Conservation (phyloP, 345 rosid species). For the Eucalyptus caleyi region DNA sequence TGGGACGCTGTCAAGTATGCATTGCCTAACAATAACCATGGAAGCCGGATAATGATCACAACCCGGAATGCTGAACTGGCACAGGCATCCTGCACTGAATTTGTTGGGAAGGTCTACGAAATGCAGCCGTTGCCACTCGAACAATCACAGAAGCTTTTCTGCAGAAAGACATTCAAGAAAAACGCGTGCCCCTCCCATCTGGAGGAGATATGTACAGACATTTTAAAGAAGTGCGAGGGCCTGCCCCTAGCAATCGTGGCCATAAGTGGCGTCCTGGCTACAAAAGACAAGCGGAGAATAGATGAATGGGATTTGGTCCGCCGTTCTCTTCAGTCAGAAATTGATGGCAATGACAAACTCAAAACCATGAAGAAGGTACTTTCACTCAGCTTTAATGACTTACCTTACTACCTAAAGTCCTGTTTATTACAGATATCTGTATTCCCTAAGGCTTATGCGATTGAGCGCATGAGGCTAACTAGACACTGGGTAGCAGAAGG, state of each 20-base stretch:
- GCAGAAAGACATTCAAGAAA: conserved; percentile 14
- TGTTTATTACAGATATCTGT: conserved; percentile 30
- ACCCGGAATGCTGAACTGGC: conserved; percentile 17
- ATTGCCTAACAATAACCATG: conserved; percentile 4
- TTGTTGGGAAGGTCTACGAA: conserved; percentile 7
- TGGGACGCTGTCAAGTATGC: conserved; percentile 25
- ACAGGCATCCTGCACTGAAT: conserved; percentile 1
- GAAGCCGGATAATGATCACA: conserved; percentile 24
- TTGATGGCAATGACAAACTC: conserved; percentile 12
- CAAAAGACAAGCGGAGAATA: conserved; percentile 5
- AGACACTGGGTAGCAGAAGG: conserved; percentile 39
- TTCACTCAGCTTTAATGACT: conserved; percentile 28
- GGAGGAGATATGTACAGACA: conserved; percentile 3
- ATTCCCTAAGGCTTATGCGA: conserved; percentile 17
- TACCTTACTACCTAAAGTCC: conserved; percentile 28
- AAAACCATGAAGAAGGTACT: conserved; percentile 16
- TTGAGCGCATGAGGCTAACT: conserved; percentile 11
- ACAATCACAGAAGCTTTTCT: conserved; percentile 17
- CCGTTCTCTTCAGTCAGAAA: conserved; percentile 18
- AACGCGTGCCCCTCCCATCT: conserved; percentile 13
- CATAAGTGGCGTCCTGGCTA: conserved; percentile 24
- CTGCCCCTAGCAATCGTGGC: conserved; percentile 33
- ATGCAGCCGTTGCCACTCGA: conserved; percentile 8
- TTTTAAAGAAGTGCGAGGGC: conserved; percentile 28
- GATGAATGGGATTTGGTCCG: conserved; percentile 27